Evolutionary conservation across 2,329 filamentous ascomycete genomes (phyloP), one percentile per base, ranked within the genome.

Genomic region (Teratosphaeria pseudoeucalypti): DNA sequence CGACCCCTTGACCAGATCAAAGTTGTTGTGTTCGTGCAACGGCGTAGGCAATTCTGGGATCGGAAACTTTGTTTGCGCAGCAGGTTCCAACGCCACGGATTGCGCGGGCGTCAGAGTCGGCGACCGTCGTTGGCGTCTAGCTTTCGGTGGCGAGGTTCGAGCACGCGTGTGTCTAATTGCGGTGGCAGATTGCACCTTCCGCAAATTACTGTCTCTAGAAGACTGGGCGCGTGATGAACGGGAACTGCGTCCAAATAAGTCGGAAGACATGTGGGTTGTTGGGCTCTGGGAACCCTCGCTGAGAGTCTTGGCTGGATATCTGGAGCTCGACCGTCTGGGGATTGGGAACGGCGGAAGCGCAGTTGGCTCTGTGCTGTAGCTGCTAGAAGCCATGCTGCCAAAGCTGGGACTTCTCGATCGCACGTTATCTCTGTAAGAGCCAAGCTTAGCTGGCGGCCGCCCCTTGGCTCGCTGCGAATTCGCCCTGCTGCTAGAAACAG

Each of bases 121-220:
- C 27, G 71, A 71, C 34, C 66, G 62, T 27, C 68, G 65, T 23
- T 67, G 60, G 39, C 67, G 63, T 19, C 66, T 63, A 11, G 32
- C 56, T 76, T 55, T 85, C 53, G 64, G 61, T 29, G 73, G 84
- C 23, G 82, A 82, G 1, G 84, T 85, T 87, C 63, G 26, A 12
- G 19, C 53, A 82, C 80, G 19, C 68, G 71, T 62, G 79, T 34
- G 86, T 81, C 69, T 63, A 52, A 96, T 81, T 23, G 85, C 85
- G 39, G 88, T 83, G 7, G 90, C 90, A 27, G 94, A 97, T 60
- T 91, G 87, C 14, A 89, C 86, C 73, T 96, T 96, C 59, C 92
- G 86, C 58, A 81, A 65, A 88, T 23, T 49, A 19, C 43, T 49
- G 43, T 49, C 83, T 74, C 81, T 63, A n/a, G 53, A 37, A 32